phyloP scores from a whole-genome alignment of 768 basidiomycete genomes.

The Tulasnella sp. region DNA sequence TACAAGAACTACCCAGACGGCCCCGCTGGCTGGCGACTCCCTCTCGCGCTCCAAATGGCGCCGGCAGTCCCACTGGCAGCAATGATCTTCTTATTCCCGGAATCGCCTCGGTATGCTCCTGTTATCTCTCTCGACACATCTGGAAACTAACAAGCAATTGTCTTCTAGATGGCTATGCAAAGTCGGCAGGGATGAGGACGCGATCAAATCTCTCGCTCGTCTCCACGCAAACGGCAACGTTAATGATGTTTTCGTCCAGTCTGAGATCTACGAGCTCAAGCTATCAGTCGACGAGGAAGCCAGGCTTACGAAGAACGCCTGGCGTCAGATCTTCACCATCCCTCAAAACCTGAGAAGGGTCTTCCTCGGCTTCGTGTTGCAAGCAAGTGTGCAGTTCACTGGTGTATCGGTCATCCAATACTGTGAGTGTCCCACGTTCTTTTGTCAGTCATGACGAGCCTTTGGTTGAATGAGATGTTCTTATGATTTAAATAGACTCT shows the following conservation, averaged over 20 bases:
- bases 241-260: conserved; percentile 23
- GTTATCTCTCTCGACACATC: conserved; percentile 23
- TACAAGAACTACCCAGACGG: background rate
- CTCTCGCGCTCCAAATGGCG: conserved; percentile 22
- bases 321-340: conserved; percentile 1
- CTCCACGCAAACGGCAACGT: conserved; percentile 26
- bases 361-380: conserved; percentile 22
- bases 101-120: conserved; percentile 9
- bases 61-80: conserved; percentile 23
- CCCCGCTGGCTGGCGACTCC: conserved; percentile 23
- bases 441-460: too few species aligned
- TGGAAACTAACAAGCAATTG: conserved; percentile 9
- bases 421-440: conserved; percentile 17
- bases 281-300: conserved; percentile 15
- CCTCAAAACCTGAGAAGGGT: conserved; percentile 19
- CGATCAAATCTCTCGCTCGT: conserved; percentile 22
- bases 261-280: conserved; percentile 20
- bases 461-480: too few species aligned
- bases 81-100: too few species aligned
- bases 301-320: conserved; percentile 15
- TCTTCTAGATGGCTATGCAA: conserved; percentile 26
- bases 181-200: conserved; percentile 24
- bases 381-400: conserved; percentile 29
- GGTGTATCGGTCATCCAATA: conserved; percentile 30
- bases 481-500: too few species aligned